Evolutionary conservation across 2,329 filamentous ascomycete species (phyloP), one percentile per base, ranked within the genome.

Genomic region (Geosmithia morbida): DNA sequence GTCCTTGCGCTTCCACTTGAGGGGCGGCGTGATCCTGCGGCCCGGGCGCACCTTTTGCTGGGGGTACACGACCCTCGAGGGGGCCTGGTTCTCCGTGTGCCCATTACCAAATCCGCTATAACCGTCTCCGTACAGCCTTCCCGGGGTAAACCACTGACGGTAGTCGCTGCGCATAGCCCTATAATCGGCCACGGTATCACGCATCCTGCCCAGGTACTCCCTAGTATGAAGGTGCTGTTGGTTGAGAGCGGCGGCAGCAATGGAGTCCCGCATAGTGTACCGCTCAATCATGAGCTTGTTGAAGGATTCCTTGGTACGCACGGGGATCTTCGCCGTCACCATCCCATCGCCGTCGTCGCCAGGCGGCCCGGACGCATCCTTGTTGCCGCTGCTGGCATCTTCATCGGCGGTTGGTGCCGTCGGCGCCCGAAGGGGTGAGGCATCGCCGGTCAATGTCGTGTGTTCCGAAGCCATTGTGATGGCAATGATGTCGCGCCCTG

Each of bases 61-160:
- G 19, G 89, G 89, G 66, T 97, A 97, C 43, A 95, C 64, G 50
- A 97, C 70, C 52, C 78, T 75, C 43, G 83, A 74, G 45, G 77
- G 81, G 44, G 74, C 74, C 49, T 81, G 72, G 50, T 71, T 70
- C 57, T 89, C 87, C 29, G 90, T 96, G 56, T 79, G 73, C 51
- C 85, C 83, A 68, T 97, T 97, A 53, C 86, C 90, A 59, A 84
- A 95, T 43, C 89, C 90, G 59, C 78, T 81, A 61, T 94, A 98
- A 48, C 92, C 92, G 55, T 72, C 78, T 64, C 72, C 84, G 66
- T 71, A 87, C 51, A 80, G 70, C 54, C 68, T 72, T 54, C 67
- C 70, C 1, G 76, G 68, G 2, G 75, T 71, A 49, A 78, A 81
- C 59, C 66, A 75, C 44, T 65, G 65, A 50, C 75, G 71, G 56